These are phyloP conservation scores for Chaetothyriales sp. DNA, from an alignment of 2,329 filamentous ascomycete species.

Conservation along the genomic window DNA sequence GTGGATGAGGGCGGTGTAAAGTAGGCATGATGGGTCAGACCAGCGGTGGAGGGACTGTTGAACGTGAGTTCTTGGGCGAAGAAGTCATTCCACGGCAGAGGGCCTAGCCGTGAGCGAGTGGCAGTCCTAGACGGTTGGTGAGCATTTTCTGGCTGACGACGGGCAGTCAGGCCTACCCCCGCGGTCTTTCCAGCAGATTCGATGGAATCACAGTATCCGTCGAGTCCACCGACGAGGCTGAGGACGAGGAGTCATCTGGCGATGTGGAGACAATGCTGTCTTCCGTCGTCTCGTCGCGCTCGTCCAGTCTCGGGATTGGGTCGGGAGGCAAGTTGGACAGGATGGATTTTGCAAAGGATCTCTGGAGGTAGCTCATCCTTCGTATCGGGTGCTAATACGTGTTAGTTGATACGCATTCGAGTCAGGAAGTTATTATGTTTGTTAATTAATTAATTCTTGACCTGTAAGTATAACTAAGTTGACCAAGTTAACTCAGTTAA, in stretches of 20 bases:
- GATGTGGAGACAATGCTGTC: constrained; percentile 20
- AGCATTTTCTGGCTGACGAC: not conserved
- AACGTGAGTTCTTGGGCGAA: constrained; percentile 80
- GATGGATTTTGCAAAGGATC: constrained; percentile 62
- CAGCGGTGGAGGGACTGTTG: constrained; percentile 21
- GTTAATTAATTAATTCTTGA: too few species aligned
- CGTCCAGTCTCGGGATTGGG: constrained; percentile 32
- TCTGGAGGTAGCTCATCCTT: constrained; percentile 62
- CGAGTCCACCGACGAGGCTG: constrained; percentile 80
- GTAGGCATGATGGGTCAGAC: constrained; percentile 64
- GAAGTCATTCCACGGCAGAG: constrained; percentile 74
- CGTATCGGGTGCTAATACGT: not conserved
- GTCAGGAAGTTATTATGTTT: not conserved
- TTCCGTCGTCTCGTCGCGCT: constrained; percentile 23
- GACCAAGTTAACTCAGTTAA: too few species aligned
- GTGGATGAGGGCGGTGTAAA: constrained; percentile 57
- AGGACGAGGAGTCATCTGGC: constrained; percentile 56
- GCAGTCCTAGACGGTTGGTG: constrained; percentile 2
- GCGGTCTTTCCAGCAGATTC: constrained; percentile 56
- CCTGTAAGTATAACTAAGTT: too few species aligned
- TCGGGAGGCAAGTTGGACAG: constrained; percentile 48
- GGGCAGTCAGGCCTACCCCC: constrained; percentile 37
- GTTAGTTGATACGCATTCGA: not conserved
- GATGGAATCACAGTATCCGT: constrained; percentile 82
- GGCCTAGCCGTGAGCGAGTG: constrained; percentile 35